Percentiles rank a stretch among this genome's conserved stretches.
These are phyloP conservation scores for Pseudonitzschia multistriata DNA, from an alignment of 108 stramenopile genomes.

Conservation along the genomic window DNA sequence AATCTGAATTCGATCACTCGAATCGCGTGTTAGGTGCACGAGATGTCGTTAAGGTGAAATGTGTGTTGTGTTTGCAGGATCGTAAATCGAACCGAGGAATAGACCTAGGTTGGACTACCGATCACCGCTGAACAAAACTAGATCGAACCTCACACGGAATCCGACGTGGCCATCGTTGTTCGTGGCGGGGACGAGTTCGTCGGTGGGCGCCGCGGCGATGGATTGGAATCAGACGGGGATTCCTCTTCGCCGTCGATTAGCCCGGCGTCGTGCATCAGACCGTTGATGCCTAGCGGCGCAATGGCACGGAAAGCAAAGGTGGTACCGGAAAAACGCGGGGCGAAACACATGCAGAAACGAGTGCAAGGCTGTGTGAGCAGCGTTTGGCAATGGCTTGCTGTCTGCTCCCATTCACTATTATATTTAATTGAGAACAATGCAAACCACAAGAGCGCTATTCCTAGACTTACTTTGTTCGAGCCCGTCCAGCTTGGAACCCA, in stretches of 20 bases:
- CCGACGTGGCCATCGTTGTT: neutral
- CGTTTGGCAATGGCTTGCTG: too few species aligned
- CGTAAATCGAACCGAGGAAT: too few species aligned
- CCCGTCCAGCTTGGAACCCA: slow-evolving; percentile 1
- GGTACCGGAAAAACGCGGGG: neutral
- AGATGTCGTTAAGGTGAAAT: too few species aligned
- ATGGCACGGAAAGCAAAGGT: neutral
- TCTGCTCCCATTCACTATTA: too few species aligned
- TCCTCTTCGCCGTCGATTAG: neutral
- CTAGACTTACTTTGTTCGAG: slow-evolving; percentile 14
- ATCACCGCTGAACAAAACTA: too few species aligned
- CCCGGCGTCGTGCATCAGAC: slow-evolving; percentile 9
- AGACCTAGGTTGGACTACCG: too few species aligned
- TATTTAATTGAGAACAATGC: too few species aligned
- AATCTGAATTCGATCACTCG: too few species aligned
- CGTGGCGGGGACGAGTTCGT: neutral
- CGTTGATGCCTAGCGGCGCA: neutral
- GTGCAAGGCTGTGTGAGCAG: too few species aligned
- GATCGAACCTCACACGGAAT: neutral
- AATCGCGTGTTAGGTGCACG: too few species aligned
- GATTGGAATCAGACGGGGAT: neutral
- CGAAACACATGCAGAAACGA: too few species aligned
- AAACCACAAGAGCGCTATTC: neutral
- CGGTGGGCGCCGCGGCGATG: neutral
- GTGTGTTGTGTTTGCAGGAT: too few species aligned